Base-by-base conservation (phyloP, 2,329 filamentous ascomycete species). In the Pseudogymnoascus sp. region DNA sequence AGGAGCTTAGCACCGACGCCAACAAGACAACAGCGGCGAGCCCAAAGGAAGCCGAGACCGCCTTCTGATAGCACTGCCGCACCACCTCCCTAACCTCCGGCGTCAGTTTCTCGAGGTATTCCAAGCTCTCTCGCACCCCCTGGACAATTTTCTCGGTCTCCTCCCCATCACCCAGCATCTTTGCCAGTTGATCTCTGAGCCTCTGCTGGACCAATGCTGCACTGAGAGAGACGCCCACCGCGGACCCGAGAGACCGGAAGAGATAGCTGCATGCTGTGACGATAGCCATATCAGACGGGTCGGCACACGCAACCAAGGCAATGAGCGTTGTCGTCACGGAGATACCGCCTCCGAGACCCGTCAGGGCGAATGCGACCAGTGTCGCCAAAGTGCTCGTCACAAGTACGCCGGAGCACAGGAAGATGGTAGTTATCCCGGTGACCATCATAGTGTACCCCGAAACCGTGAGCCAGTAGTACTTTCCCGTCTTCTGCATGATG, bases 191-290 rank as follows among this genome's bases (percentile, higher is more conserved):
- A 1, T 76, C 77, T 14, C 88, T 79, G 18, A 93, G 78, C 2
- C 81, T 79, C 70, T 89, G 85, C 71, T 93, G 91, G 53, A 91
- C 82, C 6, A 90, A 81, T 1, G 88, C 89, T 1, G 88, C 81
- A 31, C 80, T 79, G 62, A 88, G 72, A 1, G 84, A 86, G 2
- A 85, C 85, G 60, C 84, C 83, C 63, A 90, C 77, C n/a, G 87
- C 88, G 63, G 92, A 79, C 9, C 89, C 90, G 0, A 93, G 79
- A 1, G 87, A 88, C 40, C 90, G 86, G 79, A 93, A 93, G 23
- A 93, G 83, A 75, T 93, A 93, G 18, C 86, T 89, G 73, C 88
- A 91, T 6, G 90, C 90, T 14, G 90, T 89, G 3, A 87, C 88
- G 1, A 93, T 83, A 1, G 90, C 89, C 65, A 89, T 86, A 67